Percentiles rank a stretch among this genome's conserved stretches.
Evolutionary conservation across 2,329 filamentous ascomycete genomes (phyloP).

Genomic region (Botrytis elliptica): DNA sequence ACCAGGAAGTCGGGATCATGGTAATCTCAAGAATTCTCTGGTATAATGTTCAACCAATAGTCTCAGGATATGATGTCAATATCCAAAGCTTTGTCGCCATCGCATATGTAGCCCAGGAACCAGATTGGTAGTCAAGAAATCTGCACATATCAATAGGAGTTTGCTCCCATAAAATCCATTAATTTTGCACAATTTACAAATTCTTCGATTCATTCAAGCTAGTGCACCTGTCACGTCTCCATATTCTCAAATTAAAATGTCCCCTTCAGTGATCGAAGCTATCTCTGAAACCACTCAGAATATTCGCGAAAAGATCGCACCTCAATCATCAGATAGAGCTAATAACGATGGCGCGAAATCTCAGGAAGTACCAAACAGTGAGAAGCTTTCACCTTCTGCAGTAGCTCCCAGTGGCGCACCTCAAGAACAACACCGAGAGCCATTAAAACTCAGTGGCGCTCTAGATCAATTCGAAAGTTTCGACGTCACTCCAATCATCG

Average conservation of each 20-base stretch:
- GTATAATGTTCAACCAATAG: background rate
- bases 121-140: no score
- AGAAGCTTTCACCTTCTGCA: conserved; percentile 29
- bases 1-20: background rate
- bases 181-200: background rate
- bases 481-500: conserved; percentile 48
- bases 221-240: no score
- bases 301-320: conserved; percentile 32
- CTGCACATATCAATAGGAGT: background rate
- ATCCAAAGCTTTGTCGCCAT: background rate
- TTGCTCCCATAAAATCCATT: background rate
- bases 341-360: conserved; percentile 2
- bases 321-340: conserved; percentile 23
- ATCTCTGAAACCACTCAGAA: conserved; percentile 29
- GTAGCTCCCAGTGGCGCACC: conserved; percentile 21
- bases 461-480: conserved; percentile 36
- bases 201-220: background rate
- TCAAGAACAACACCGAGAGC: conserved; percentile 29
- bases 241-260: conserved; percentile 24
- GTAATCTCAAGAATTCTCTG: no score
- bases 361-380: background rate
- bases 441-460: conserved; percentile 35
- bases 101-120: background rate
- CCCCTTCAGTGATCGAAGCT: conserved; percentile 34
- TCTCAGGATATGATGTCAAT: background rate